Evolutionary conservation across 2,329 filamentous ascomycete species (phyloP).

Genomic region (Lomentospora prolificans): DNA sequence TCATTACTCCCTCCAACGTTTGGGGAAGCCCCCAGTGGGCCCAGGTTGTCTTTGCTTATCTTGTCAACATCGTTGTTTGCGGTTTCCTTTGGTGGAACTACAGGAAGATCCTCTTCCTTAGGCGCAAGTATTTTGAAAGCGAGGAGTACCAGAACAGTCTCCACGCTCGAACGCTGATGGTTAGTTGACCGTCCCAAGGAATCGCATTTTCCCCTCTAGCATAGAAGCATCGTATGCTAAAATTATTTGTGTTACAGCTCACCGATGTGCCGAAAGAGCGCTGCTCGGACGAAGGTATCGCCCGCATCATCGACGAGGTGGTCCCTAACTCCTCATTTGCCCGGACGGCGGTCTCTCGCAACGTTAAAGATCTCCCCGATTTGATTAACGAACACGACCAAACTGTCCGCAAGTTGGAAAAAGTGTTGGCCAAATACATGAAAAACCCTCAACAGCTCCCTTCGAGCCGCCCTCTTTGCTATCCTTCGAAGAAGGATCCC

Average conservation of each 20-base stretch:
- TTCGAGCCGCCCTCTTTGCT: slow-evolving; percentile 64
- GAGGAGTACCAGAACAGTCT: slow-evolving; percentile 82
- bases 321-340: slow-evolving; percentile 71
- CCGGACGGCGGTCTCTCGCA: slow-evolving; percentile 74
- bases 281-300: slow-evolving; percentile 76
- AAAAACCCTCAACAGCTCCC: slow-evolving; percentile 79
- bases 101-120: slow-evolving; percentile 56
- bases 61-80: slow-evolving; percentile 65
- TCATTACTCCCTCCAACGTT: slow-evolving; percentile 50
- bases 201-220: too few relatives aligned
- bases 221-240: too few relatives aligned
- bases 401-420: slow-evolving; percentile 72
- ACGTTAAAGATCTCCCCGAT: slow-evolving; percentile 80
- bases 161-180: slow-evolving; percentile 63
- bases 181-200: slow-evolving; percentile 27
- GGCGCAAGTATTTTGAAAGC: slow-evolving; percentile 73
- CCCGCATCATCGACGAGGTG: slow-evolving; percentile 70
- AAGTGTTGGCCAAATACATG: slow-evolving; percentile 78
- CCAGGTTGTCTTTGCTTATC: slow-evolving; percentile 47
- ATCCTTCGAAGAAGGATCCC: slow-evolving; percentile 69
- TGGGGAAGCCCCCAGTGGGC: slow-evolving; percentile 46
- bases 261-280: slow-evolving; percentile 74
- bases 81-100: slow-evolving; percentile 91
- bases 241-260: too few relatives aligned
- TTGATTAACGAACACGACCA: slow-evolving; percentile 77